Conservation (phyloP, 2,329 filamentous ascomycete genomes). For the Penicillium sp. region DNA sequence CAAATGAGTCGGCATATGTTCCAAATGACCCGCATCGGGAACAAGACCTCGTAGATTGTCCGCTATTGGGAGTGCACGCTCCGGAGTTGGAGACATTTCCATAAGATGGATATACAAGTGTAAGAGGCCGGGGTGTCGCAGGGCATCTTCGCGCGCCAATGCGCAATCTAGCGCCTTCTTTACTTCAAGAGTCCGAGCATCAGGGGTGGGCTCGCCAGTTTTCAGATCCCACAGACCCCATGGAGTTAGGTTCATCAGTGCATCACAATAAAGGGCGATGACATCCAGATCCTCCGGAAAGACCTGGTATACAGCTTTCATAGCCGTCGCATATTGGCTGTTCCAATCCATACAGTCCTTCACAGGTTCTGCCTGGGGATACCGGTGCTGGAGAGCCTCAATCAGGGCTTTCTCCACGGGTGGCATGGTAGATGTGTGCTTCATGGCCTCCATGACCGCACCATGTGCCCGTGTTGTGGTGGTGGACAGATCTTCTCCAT, state of each 20-base stretch:
- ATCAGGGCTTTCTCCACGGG: slow-evolving; percentile 64
- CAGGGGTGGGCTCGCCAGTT: slow-evolving; percentile 57
- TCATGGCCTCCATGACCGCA: slow-evolving; percentile 48
- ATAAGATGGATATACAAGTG: slow-evolving; percentile 78
- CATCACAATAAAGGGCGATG: slow-evolving; percentile 63
- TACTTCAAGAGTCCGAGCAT: slow-evolving; percentile 59
- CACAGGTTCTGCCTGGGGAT: slow-evolving; percentile 54
- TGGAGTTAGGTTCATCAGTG: slow-evolving; percentile 66
- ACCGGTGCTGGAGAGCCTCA: slow-evolving; percentile 61
- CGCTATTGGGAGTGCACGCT: slow-evolving; percentile 61
- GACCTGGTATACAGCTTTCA: slow-evolving; percentile 54
- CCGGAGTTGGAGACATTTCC: slow-evolving; percentile 71
- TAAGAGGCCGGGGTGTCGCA: slow-evolving; percentile 67
- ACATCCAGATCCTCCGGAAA: slow-evolving; percentile 63
- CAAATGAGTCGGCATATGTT: slow-evolving; percentile 77
- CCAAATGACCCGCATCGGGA: slow-evolving; percentile 69
- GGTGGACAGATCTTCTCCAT: slow-evolving; percentile 55
- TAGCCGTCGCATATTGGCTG: slow-evolving; percentile 60
- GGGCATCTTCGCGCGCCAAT: slow-evolving; percentile 50
- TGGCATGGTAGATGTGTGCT: slow-evolving; percentile 37
- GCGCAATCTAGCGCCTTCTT: slow-evolving; percentile 61
- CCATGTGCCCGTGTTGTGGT: slow-evolving; percentile 42
- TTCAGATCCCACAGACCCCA: slow-evolving; percentile 65
- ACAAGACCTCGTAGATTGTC: slow-evolving; percentile 65
- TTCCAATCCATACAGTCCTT: slow-evolving; percentile 59